These are phyloP conservation scores for Pseudonitzschia delicatissima DNA, from an alignment of 108 stramenopile species.

Conservation along the genomic window DNA sequence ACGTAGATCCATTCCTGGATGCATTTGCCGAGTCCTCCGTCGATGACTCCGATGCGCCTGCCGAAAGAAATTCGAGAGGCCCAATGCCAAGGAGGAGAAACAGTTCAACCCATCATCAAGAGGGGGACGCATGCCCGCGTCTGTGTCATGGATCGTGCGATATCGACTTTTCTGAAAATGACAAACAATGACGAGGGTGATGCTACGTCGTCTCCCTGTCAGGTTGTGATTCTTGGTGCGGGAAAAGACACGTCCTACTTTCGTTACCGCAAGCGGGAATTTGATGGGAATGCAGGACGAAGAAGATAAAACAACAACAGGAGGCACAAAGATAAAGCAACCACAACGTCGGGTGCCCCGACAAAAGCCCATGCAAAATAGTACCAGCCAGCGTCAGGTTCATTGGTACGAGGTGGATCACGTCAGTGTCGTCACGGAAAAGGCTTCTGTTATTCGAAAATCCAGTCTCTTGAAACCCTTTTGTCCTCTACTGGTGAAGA, in stretches of 20 bases:
- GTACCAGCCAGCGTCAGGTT: conserved; percentile 7
- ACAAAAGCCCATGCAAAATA: not conserved
- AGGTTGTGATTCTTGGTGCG: conserved; percentile 79
- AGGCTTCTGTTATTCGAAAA: conserved; percentile 37
- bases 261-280: conserved; percentile 41
- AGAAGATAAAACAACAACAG: not conserved
- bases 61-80: not conserved
- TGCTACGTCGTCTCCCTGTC: no score
- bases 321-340: not conserved
- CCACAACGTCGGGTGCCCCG: not conserved
- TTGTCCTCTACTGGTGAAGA: conserved; percentile 21
- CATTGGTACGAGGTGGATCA: conserved; percentile 90
- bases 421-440: conserved; percentile 61
- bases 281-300: conserved; percentile 24
- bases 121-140: conserved; percentile 85
- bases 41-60: not conserved
- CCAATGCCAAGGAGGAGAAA: conserved; percentile 19
- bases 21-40: conserved; percentile 33
- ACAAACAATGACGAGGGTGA: not conserved
- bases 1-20: conserved; percentile 69
- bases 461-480: conserved; percentile 16
- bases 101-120: conserved; percentile 74
- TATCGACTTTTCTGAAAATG: conserved; percentile 51
- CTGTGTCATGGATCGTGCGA: conserved; percentile 72
- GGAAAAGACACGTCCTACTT: conserved; percentile 86